A percentile compares a stretch with the other conserved stretches of the same genome.
Conservation (phyloP, 768 basidiomycete species). For the Saitozyma sp. region DNA sequence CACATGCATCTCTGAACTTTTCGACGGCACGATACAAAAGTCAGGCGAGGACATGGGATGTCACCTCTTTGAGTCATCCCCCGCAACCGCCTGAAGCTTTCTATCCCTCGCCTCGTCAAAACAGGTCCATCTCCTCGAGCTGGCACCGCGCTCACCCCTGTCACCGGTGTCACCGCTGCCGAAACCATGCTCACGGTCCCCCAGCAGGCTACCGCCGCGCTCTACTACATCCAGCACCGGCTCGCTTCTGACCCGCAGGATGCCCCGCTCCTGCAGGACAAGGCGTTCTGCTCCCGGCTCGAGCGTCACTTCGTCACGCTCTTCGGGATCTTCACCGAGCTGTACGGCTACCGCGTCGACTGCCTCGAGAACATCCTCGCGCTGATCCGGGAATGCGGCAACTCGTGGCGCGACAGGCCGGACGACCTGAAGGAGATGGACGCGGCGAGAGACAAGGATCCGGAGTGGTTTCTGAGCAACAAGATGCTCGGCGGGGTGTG, state of each 20-base stretch:
- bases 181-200: conserved; percentile 2
- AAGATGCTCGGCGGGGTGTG: conserved; percentile 17
- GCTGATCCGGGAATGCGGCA: conserved; percentile 3
- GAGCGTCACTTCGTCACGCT: conserved; percentile 12
- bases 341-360: conserved; percentile 10
- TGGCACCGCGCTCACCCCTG: too few species aligned
- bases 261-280: not conserved
- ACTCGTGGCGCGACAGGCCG: conserved; percentile 8
- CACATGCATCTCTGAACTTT: too few species aligned
- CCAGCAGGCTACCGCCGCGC: conserved; percentile 7
- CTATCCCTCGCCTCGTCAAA: not conserved
- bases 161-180: not conserved
- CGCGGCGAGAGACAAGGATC: not conserved
- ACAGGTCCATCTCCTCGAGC: not conserved
- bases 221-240: conserved; percentile 3
- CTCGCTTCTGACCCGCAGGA: not conserved
- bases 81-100: not conserved
- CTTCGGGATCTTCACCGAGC: conserved; percentile 15
- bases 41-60: too few species aligned
- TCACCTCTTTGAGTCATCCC: not conserved
- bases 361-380: conserved; percentile 9
- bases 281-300: not conserved
- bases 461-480: conserved; percentile 11
- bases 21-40: too few species aligned
- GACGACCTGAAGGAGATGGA: conserved; percentile 6